Evolutionary conservation across 441 rosid genomes (phyloP).

Genomic region (Bruguiera hainesii): DNA sequence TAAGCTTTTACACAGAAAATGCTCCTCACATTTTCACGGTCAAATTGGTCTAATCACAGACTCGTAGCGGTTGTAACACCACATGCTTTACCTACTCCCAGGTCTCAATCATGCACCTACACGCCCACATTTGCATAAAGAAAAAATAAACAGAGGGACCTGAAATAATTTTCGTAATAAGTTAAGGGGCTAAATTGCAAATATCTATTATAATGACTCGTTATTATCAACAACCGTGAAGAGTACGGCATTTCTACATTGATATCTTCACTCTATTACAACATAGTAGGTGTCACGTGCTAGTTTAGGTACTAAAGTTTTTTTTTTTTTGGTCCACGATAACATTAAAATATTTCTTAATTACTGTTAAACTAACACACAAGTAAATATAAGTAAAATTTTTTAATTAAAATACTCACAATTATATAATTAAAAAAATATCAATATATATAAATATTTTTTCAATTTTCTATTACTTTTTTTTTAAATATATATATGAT

Average conservation of each 20-base stretch:
- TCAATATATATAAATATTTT: too few relatives aligned
- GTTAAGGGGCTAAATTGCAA: neutral
- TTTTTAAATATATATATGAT: too few relatives aligned
- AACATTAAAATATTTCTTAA: too few relatives aligned
- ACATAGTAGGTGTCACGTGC: too few relatives aligned
- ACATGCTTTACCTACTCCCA: slow-evolving; percentile 15
- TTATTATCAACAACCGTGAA: slow-evolving; percentile 1
- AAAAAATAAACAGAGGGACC: neutral
- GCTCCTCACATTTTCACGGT: neutral
- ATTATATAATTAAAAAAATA: too few relatives aligned
- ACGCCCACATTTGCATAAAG: too few relatives aligned
- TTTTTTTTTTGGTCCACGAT: too few relatives aligned
- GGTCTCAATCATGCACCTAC: slow-evolving; percentile 4
- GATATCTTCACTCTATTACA: neutral
- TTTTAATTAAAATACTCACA: too few relatives aligned
- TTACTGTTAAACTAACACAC: too few relatives aligned
- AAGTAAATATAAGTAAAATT: too few relatives aligned
- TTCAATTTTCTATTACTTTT: too few relatives aligned
- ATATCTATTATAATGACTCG: slow-evolving; percentile 18
- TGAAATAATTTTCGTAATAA: neutral
- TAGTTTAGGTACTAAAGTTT: too few relatives aligned
- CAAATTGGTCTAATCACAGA: slow-evolving; percentile 5
- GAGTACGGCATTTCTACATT: slow-evolving; percentile 12
- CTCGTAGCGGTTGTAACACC: slow-evolving; percentile 4
- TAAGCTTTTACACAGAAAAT: neutral